Conservation (phyloP, 116 monocot genomes). For the Posidonia oceanica region DNA sequence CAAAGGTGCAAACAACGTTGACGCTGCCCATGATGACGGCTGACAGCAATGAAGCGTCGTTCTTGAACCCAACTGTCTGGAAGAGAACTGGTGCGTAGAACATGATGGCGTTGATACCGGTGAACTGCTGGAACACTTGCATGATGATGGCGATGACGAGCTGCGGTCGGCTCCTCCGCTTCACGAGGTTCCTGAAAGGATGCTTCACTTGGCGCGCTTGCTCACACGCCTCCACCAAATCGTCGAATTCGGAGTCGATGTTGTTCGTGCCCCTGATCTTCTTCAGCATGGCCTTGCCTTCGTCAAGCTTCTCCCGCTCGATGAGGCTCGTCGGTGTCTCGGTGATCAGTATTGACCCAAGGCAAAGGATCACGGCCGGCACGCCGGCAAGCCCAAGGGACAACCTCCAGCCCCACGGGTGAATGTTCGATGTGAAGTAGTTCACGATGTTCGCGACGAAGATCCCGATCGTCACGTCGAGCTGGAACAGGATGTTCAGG, state of each 20-base stretch:
- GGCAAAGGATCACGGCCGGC: constrained; percentile 32
- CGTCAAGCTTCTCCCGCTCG: too few species aligned
- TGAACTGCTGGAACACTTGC: constrained; percentile 34
- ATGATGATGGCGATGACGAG: constrained; percentile 25
- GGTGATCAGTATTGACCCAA: constrained; percentile 22
- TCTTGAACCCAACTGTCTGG: constrained; percentile 21
- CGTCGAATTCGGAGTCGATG: constrained; percentile 20
- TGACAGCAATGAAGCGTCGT: constrained; percentile 30
- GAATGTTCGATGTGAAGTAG: constrained; percentile 14
- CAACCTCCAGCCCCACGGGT: constrained; percentile 18
- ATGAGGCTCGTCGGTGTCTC: constrained; percentile 32
- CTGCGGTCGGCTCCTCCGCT: constrained; percentile 22
- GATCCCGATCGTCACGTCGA: constrained; percentile 26
- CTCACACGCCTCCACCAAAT: constrained; percentile 14
- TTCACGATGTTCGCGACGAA: constrained; percentile 24
- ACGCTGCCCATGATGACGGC: constrained; percentile 30
- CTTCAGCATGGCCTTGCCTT: too few species aligned
- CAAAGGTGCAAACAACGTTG: constrained; percentile 21
- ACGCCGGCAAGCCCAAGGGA: constrained; percentile 26
- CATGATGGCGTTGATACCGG: constrained; percentile 45
- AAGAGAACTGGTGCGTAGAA: constrained; percentile 29
- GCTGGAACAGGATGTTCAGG: constrained; percentile 17
- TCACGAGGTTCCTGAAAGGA: constrained; percentile 18
- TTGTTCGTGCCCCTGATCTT: constrained; percentile 4
- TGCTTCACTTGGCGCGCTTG: constrained; percentile 1